Evolutionary conservation across 257 asterid genomes (phyloP), one percentile per base, ranked within the genome.

Genomic region (Primulina eburnea): DNA sequence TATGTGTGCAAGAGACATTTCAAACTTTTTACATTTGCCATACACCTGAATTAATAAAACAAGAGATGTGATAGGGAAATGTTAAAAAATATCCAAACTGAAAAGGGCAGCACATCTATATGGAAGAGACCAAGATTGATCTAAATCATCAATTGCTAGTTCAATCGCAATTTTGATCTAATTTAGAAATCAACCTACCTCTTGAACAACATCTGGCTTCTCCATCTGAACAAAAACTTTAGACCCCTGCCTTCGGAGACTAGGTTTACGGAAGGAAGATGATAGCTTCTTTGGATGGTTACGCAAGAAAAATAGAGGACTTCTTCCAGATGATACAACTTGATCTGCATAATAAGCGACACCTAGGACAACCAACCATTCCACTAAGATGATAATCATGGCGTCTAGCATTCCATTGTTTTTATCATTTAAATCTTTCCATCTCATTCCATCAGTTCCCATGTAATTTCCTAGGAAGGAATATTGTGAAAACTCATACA

Each of bases 381-480:
- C 96, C 69, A 91, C 81, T 28, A 79, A 75, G 73, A 94, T 84
- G 68, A 94, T 86, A 67, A 91, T 81, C 72, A 94, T 64, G 56
- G 73, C 81, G n/a, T 81, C 91, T 74, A 69, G 83, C 96, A 91
- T 86, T 71, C 97, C 97, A 76, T 89, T 94, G 40, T 72, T 21
- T 60, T 83, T 68, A 81, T 89, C 85, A 50, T 65, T 85, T 74
- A 94, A 68, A 83, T 91, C 83, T 75, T 76, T 88, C 99, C 97
- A 94, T 78, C 82, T 75, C 99, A 94, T 94, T 73, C 99, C 99
- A 66, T 67, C 84, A 60, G 89, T 94, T 77, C 99, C 99, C 96
- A 85, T 84, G 65, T 81, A 89, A 70, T 69, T 60, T 29, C 97
- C 97, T 57, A 10, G 7, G 67, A 89, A 91, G 53, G 97, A 47